A percentile compares a stretch with the other conserved stretches of the same genome.
Evolutionary conservation across 176 grass and related monocot genomes (phyloP).

Genomic region (Cenchrus purpureus): DNA sequence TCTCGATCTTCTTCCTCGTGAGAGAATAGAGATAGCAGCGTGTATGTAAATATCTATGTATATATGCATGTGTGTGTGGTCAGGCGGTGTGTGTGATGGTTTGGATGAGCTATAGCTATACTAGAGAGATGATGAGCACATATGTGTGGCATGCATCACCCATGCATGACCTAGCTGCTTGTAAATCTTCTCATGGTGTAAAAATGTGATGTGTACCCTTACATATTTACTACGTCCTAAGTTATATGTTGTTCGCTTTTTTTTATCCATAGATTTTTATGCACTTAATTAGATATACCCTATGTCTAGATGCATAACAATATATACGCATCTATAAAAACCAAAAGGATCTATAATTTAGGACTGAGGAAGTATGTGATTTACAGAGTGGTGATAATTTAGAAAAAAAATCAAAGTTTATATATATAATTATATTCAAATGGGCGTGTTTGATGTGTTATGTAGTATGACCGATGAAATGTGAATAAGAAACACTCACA

Average conservation of each 20-base stretch:
- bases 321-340: too few relatives aligned
- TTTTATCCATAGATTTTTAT: too few relatives aligned
- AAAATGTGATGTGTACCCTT: not conserved
- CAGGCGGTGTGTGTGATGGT: not conserved
- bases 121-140: not conserved
- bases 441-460: too few relatives aligned
- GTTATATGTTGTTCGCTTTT: too few relatives aligned
- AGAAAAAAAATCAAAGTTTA: not conserved
- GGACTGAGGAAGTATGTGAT: not conserved
- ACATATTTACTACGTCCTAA: too few relatives aligned
- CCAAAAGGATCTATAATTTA: too few relatives aligned
- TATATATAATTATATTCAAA: not conserved
- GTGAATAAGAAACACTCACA: too few relatives aligned
- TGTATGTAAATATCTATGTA: not conserved
- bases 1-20: not conserved
- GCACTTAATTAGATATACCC: too few relatives aligned
- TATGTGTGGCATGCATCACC: constrained; percentile 3
- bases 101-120: not conserved
- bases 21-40: not conserved
- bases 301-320: too few relatives aligned
- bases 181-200: constrained; percentile 30
- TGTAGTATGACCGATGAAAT: too few relatives aligned
- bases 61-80: not conserved
- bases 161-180: constrained; percentile 2
- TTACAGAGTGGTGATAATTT: not conserved